Conservation (phyloP, 306 rosid species). For the Begonia peltatifolia region DNA sequence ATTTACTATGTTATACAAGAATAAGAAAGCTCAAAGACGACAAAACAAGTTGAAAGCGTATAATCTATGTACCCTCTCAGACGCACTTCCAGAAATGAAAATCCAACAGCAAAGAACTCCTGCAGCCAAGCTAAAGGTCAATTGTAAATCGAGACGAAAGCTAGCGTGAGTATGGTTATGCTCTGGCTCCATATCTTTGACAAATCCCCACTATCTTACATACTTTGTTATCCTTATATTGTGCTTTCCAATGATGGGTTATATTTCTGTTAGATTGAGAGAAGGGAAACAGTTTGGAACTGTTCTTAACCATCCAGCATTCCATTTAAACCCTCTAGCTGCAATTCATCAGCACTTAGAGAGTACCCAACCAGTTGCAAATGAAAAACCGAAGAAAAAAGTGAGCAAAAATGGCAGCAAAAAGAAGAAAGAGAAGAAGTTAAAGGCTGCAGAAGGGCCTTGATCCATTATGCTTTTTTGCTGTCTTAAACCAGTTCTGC, state of each 20-base stretch:
- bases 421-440: slow-evolving; percentile 44
- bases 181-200: no score
- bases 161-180: no score
- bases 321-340: slow-evolving; percentile 44
- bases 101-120: no score
- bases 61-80: no score
- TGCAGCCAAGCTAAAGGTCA: no score
- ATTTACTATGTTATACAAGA: slow-evolving; percentile 9
- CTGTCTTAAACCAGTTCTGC: slow-evolving; percentile 11
- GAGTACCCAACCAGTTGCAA: slow-evolving; percentile 44
- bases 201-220: no score
- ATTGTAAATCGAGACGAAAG: no score
- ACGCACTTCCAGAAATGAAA: no score
- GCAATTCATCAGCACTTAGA: slow-evolving; percentile 43
- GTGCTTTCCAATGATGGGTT: no score
- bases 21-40: slow-evolving; percentile 38
- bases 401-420: slow-evolving; percentile 46
- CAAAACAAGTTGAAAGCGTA: slow-evolving; percentile 54
- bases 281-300: slow-evolving; percentile 39
- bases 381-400: slow-evolving; percentile 42
- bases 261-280: slow-evolving; percentile 39
- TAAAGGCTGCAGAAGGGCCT: slow-evolving; percentile 23
- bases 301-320: slow-evolving; percentile 39
- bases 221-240: no score
- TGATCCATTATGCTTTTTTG: slow-evolving; percentile 19